These are phyloP conservation scores for Huntiella omanensis DNA, from an alignment of 2,329 filamentous ascomycete species.

Conservation along the genomic window DNA sequence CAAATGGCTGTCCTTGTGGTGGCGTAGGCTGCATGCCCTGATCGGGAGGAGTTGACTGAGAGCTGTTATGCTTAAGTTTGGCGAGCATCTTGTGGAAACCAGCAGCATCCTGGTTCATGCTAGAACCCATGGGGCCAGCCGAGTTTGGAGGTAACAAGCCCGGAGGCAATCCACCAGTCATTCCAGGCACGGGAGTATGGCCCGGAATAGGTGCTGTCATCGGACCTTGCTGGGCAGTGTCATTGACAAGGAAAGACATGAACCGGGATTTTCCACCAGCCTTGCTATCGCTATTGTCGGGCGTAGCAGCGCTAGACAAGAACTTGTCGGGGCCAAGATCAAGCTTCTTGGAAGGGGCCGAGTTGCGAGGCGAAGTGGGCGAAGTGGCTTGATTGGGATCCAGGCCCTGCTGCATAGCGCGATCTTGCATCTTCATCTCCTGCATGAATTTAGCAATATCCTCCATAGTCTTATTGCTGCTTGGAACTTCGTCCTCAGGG, in stretches of 20 bases:
- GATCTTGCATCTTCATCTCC: slow-evolving; percentile 50
- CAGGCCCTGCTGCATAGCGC: slow-evolving; percentile 14
- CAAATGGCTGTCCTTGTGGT: background rate
- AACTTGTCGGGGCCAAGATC: slow-evolving; percentile 61
- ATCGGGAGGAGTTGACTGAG: slow-evolving; percentile 24
- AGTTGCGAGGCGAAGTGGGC: slow-evolving; percentile 3
- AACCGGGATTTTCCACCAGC: slow-evolving; percentile 48
- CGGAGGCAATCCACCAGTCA: background rate
- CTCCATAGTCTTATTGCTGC: slow-evolving; percentile 56
- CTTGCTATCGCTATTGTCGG: slow-evolving; percentile 20
- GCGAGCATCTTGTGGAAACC: slow-evolving; percentile 68
- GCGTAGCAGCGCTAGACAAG: slow-evolving; percentile 41
- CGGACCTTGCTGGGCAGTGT: slow-evolving; percentile 4
- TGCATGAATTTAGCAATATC: slow-evolving; percentile 94
- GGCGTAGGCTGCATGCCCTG: slow-evolving; percentile 13
- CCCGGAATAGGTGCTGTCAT: slow-evolving; percentile 9
- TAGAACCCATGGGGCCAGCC: background rate
- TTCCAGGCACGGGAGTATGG: slow-evolving; percentile 6
- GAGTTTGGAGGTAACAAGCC: slow-evolving; percentile 13
- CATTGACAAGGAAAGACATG: slow-evolving; percentile 50
- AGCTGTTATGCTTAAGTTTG: slow-evolving; percentile 51
- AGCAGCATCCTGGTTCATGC: slow-evolving; percentile 32
- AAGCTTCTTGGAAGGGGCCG: slow-evolving; percentile 16
- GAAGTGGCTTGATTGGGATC: background rate
- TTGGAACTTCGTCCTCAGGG: slow-evolving; percentile 46